These are phyloP conservation scores for Didymella sp. DNA, from an alignment of 2,329 filamentous ascomycete species.

Conservation along the genomic window DNA sequence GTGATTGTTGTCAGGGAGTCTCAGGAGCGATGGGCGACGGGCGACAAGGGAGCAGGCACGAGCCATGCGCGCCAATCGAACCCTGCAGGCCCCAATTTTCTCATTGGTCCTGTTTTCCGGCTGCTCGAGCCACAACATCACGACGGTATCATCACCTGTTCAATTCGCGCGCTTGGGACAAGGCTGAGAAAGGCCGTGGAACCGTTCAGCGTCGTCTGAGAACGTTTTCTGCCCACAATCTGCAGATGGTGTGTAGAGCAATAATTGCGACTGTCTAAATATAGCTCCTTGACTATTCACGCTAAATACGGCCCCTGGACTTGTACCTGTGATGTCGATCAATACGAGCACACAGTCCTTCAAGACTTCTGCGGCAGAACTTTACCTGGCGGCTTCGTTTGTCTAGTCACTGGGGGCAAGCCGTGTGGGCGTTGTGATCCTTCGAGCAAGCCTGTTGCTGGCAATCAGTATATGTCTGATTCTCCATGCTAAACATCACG, in stretches of 20 bases:
- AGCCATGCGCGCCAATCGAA: conserved; percentile 3
- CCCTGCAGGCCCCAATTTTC: conserved; percentile 12
- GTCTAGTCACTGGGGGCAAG: background rate
- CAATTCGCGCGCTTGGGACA: background rate
- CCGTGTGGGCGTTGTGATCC: background rate
- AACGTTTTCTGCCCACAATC: background rate
- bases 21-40: conserved; percentile 9
- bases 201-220: background rate
- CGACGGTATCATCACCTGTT: background rate
- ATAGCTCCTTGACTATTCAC: background rate
- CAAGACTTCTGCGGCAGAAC: background rate
- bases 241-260: background rate
- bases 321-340: background rate
- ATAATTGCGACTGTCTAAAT: background rate
- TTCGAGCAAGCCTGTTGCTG: background rate
- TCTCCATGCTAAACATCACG: background rate
- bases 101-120: background rate
- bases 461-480: background rate
- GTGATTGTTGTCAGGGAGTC: conserved; percentile 42
- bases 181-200: too few species aligned
- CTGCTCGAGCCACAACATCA: conserved; percentile 10
- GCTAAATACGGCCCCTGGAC: background rate
- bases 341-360: background rate
- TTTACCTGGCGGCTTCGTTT: background rate
- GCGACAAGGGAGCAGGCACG: background rate